Evolutionary conservation across 306 rosid genomes (phyloP), one percentile per base, ranked within the genome.

Genomic region (Ceratonia siliqua): DNA sequence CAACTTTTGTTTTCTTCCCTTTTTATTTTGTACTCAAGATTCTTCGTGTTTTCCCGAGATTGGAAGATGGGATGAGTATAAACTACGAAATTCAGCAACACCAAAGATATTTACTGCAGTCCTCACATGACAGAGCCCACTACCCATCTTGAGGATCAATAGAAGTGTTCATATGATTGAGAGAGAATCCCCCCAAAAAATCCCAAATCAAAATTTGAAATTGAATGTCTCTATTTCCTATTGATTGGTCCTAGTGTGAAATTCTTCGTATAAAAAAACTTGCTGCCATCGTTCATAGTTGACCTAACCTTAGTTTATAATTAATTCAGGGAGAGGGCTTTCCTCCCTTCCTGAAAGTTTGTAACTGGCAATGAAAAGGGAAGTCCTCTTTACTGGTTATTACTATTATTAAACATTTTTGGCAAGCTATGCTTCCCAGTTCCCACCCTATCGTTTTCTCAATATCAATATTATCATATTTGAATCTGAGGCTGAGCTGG

Each of bases 21-120:
- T 5, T 9, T 78, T 25, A 4, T 59, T 58, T 27, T 46, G 45
- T 62, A n/a, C 49, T 42, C n/a, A 68, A 72, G 70, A 50, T 78
- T 85, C 79, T 54, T 68, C 76, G 79, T 69, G 70, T 69, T 79
- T 68, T 76, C 38, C 84, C 39, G n/a, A 46, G 74, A 53, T 64
- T 42, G 55, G 58, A 79, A 76, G 25, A 38, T 79, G 57, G 57
- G 57, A 52, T 53, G 67, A 41, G 77, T 15, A 53, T 69, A 62
- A 78, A 64, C 63, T 62, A 78, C n/a, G 46, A 50, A 78, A 69
- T 55, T 62, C 70, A 68, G 18, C 33, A 50, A 21, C 21, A 32
- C 18, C 48, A 15, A 68, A 63, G 42, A 46, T 69, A 58, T 70
- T 59, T 73, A 58, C 69, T 49, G 5, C 24, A 8, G 45, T 9